phyloP scores from a whole-genome alignment of 169 alveolate genomes.

The Miamiensis avidus region DNA sequence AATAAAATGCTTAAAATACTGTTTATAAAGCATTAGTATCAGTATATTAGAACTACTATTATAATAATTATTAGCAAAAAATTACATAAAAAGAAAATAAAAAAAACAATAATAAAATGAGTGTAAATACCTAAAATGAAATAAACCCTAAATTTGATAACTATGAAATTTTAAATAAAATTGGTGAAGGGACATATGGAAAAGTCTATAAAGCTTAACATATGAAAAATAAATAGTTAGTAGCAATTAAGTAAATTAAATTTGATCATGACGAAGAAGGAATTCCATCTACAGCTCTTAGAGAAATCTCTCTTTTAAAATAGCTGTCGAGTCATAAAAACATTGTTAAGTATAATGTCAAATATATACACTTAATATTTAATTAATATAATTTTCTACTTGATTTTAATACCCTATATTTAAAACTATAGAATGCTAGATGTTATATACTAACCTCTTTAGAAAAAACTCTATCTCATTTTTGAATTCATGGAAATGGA shows the following conservation, averaged over 20 bases:
- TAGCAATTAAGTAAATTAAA: conserved; percentile 60
- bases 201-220: conserved; percentile 56
- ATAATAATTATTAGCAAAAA: too few species aligned
- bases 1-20: too few species aligned
- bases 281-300: conserved; percentile 38
- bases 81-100: too few species aligned
- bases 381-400: neutral
- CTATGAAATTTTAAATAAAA: conserved; percentile 2
- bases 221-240: conserved; percentile 32
- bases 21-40: too few species aligned
- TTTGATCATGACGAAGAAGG: conserved; percentile 47
- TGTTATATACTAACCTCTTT: too few species aligned
- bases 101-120: too few species aligned
- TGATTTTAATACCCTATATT: neutral
- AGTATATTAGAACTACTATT: too few species aligned
- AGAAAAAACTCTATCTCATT: too few species aligned
- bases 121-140: neutral
- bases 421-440: conserved; percentile 46
- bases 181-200: conserved; percentile 69
- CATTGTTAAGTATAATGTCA: conserved; percentile 42
- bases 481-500: too few species aligned
- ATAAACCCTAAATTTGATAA: neutral
- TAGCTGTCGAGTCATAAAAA: conserved; percentile 7
- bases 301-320: conserved; percentile 47
- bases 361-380: conserved; percentile 24